These are phyloP conservation scores for Elongisporangium senticosum DNA, from an alignment of 352 stramenopile genomes.

Conservation along the genomic window DNA sequence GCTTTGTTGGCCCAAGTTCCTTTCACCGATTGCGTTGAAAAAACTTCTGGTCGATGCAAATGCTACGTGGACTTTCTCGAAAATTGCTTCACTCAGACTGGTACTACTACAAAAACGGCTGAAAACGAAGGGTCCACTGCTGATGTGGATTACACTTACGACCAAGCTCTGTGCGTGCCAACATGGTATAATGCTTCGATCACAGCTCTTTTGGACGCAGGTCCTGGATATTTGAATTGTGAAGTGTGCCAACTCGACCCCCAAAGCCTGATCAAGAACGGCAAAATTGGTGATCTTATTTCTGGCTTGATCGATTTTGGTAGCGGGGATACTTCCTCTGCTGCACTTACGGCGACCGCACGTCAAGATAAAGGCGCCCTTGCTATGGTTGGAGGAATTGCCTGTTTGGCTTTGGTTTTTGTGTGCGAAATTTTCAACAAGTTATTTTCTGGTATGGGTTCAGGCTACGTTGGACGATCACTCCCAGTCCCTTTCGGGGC, in stretches of 20 bases:
- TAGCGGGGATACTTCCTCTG: slow-evolving; percentile 12
- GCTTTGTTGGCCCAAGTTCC: slow-evolving; percentile 48
- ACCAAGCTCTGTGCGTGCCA: slow-evolving; percentile 61
- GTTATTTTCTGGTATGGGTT: slow-evolving; percentile 58
- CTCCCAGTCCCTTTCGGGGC: slow-evolving; percentile 60
- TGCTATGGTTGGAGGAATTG: slow-evolving; percentile 52
- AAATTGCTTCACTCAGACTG: slow-evolving; percentile 53
- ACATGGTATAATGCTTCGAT: slow-evolving; percentile 60
- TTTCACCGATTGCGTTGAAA: slow-evolving; percentile 67
- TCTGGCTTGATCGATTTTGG: slow-evolving; percentile 38
- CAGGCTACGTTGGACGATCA: slow-evolving; percentile 71
- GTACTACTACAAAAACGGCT: slow-evolving; percentile 26
- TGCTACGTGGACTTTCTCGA: slow-evolving; percentile 73
- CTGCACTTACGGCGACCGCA: slow-evolving; percentile 13
- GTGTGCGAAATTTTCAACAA: slow-evolving; percentile 71
- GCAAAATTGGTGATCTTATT: slow-evolving; percentile 54
- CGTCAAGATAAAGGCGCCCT: slow-evolving; percentile 57
- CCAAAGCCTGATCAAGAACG: slow-evolving; percentile 59
- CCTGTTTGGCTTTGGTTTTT: slow-evolving; percentile 38
- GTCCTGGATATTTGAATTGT: slow-evolving; percentile 64
- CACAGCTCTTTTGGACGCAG: slow-evolving; percentile 19
- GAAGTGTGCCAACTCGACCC: slow-evolving; percentile 66
- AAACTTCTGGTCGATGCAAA: slow-evolving; percentile 45
- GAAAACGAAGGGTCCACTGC: slow-evolving; percentile 14
- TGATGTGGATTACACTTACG: slow-evolving; percentile 27